These are phyloP conservation scores for Monosporozyma unispora DNA, from an alignment of 805 yeast species.

Conservation along the genomic window DNA sequence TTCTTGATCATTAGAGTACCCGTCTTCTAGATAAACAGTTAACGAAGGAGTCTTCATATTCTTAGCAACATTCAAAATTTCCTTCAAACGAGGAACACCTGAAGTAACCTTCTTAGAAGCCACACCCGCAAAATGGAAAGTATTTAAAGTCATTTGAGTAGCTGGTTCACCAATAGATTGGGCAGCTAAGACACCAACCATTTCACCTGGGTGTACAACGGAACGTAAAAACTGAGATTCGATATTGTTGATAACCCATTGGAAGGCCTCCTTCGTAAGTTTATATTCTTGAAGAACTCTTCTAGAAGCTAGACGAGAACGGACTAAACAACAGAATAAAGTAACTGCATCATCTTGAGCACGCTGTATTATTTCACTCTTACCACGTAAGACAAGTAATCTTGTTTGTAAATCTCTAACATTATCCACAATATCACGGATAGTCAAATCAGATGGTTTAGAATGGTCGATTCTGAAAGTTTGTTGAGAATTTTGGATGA, in stretches of 20 bases:
- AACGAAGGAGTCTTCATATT: constrained; percentile 99
- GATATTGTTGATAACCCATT: constrained; percentile 92
- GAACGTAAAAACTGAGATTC: constrained; percentile 90
- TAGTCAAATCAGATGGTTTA: constrained; percentile 81
- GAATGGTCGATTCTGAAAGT: constrained; percentile 89
- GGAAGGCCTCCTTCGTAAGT: constrained; percentile 75
- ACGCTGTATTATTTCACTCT: constrained; percentile 58
- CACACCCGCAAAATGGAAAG: constrained; percentile 98
- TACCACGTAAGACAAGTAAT: constrained; percentile 75
- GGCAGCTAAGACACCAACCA: constrained; percentile 97
- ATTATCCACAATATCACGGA: constrained; percentile 66
- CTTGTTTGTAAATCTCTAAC: constrained; percentile 62
- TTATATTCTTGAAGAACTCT: constrained; percentile 88
- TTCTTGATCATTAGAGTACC: constrained; percentile 79
- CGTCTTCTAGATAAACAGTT: constrained; percentile 82
- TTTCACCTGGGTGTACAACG: constrained; percentile 92
- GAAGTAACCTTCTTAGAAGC: constrained; percentile 92
- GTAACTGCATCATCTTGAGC: constrained; percentile 90
- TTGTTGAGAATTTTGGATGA: constrained; percentile 93
- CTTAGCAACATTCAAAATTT: constrained; percentile 95
- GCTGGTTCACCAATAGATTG: constrained; percentile 98
- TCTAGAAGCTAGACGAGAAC: constrained; percentile 86
- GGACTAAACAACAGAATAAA: constrained; percentile 80
- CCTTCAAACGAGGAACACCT: constrained; percentile 97
- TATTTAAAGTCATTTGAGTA: constrained; percentile 93